Evolutionary conservation across 257 asterid species (phyloP).

Genomic region (Solanum tarijense): DNA sequence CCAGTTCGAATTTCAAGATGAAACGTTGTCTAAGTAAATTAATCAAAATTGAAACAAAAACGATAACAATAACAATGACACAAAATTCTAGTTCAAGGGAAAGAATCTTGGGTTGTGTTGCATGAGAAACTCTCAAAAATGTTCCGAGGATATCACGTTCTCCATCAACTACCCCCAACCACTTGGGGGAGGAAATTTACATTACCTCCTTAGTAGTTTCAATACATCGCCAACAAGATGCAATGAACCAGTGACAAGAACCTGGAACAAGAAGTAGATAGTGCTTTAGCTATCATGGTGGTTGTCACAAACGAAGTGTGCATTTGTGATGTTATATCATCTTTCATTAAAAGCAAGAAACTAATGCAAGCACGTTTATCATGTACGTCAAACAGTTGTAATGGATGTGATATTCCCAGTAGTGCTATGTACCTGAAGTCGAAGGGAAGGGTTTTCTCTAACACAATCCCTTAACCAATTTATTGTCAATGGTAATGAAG

Average conservation of each 20-base stretch:
- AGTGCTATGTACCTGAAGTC: conserved; percentile 47
- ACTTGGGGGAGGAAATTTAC: neutral
- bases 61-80: neutral
- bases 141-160: neutral
- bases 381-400: neutral
- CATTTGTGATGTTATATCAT: neutral
- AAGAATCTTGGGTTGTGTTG: neutral
- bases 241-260: conserved; percentile 88
- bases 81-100: neutral
- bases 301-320: neutral
- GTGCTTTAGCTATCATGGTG: neutral
- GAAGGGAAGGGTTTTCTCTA: conserved; percentile 47
- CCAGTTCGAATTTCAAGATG: neutral
- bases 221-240: conserved; percentile 90
- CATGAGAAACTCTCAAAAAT: neutral
- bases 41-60: neutral
- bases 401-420: neutral
- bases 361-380: neutral
- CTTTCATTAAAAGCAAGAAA: neutral
- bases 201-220: conserved; percentile 54
- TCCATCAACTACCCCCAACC: neutral
- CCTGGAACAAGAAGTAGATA: conserved; percentile 26
- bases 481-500: conserved; percentile 74
- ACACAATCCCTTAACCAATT: conserved; percentile 62
- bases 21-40: neutral